These are phyloP conservation scores for Spergularia azorica DNA, from an alignment of 179 eudicot species.

Conservation along the genomic window DNA sequence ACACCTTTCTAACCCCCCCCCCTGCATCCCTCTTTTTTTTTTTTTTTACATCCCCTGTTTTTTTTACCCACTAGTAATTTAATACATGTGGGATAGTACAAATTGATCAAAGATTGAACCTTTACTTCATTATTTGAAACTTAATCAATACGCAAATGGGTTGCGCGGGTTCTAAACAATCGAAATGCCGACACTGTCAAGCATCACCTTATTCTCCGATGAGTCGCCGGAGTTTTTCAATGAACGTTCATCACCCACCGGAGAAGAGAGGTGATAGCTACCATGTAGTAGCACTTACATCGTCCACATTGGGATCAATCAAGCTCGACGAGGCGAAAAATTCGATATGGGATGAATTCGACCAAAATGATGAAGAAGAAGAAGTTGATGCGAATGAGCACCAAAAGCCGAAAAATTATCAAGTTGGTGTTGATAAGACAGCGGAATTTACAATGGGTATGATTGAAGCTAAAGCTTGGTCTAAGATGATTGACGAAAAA, in stretches of 20 bases:
- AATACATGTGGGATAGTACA: background rate
- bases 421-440: conserved; percentile 17
- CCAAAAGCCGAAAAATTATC: background rate
- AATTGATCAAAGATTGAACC: background rate
- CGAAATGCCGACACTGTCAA: conserved; percentile 59
- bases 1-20: background rate
- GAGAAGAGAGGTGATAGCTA: conserved; percentile 46
- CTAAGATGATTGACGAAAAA: conserved; percentile 77
- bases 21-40: conserved; percentile 8
- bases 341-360: background rate
- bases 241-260: conserved; percentile 68
- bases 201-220: conserved; percentile 44
- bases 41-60: background rate
- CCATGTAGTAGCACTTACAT: conserved; percentile 70
- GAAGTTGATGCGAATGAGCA: background rate
- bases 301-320: conserved; percentile 75
- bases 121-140: background rate
- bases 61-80: background rate
- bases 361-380: background rate
- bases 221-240: conserved; percentile 56
- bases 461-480: conserved; percentile 88
- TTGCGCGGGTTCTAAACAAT: conserved; percentile 38
- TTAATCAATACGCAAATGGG: conserved; percentile 27
- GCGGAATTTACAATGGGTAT: conserved; percentile 57
- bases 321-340: conserved; percentile 33